Conservation (phyloP, 352 stramenopile genomes). For the Phytophthora hibernalis region DNA sequence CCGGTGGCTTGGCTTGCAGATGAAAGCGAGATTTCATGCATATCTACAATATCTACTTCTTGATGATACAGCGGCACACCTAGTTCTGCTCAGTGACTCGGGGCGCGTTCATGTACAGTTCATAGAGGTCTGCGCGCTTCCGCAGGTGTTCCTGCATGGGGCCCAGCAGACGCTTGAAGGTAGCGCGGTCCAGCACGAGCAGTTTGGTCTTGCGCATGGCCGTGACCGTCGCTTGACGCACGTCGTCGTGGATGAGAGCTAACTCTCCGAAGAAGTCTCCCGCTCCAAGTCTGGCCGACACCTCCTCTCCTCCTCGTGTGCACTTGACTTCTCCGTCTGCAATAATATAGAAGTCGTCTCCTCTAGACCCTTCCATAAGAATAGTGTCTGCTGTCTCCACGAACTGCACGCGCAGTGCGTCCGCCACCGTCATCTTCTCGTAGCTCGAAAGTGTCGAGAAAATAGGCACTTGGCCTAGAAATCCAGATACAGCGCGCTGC, state of each 20-base stretch:
- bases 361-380: slow-evolving; percentile 54
- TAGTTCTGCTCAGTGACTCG: slow-evolving; percentile 21
- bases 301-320: slow-evolving; percentile 63
- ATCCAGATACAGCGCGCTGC: slow-evolving; percentile 63
- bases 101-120: slow-evolving; percentile 68
- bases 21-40: slow-evolving; percentile 10
- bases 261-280: slow-evolving; percentile 86
- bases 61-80: slow-evolving; percentile 29
- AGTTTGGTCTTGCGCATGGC: slow-evolving; percentile 83
- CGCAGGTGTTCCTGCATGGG: slow-evolving; percentile 90
- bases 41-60: slow-evolving; percentile 40
- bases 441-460: slow-evolving; percentile 75
- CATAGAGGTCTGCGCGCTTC: slow-evolving; percentile 69
- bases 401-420: slow-evolving; percentile 68
- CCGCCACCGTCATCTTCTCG: slow-evolving; percentile 79
- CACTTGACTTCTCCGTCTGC: slow-evolving; percentile 72
- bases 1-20: slow-evolving; percentile 15
- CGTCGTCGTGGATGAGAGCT: slow-evolving; percentile 88
- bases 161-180: slow-evolving; percentile 89
- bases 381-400: slow-evolving; percentile 55
- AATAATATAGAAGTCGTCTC: slow-evolving; percentile 88
- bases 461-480: slow-evolving; percentile 78
- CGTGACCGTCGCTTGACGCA: slow-evolving; percentile 90
- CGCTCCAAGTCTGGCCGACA: slow-evolving; percentile 61
- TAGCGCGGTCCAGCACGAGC: slow-evolving; percentile 89